Evolutionary conservation across 2,329 filamentous ascomycete genomes (phyloP).

Genomic region (Verruconis gallopava): DNA sequence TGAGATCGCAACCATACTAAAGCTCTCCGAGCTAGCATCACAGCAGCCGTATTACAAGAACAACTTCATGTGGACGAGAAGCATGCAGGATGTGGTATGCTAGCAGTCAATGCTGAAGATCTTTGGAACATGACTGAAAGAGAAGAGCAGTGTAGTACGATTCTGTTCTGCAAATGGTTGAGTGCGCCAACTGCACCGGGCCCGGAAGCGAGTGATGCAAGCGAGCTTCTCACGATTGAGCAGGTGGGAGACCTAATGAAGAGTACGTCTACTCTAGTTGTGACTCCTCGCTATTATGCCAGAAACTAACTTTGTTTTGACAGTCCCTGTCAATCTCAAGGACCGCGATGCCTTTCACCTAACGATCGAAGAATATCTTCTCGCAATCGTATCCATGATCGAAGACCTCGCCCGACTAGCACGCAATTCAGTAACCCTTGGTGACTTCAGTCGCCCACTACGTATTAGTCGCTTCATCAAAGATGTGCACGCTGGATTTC

Average conservation of each 20-base stretch:
- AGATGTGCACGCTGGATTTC: conserved; percentile 89
- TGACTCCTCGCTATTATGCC: background rate
- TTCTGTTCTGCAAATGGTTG: conserved; percentile 60
- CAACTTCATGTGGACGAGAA: conserved; percentile 73
- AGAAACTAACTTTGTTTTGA: conserved; percentile 1
- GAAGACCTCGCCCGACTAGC: conserved; percentile 85
- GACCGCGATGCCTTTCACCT: conserved; percentile 84
- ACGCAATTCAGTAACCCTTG: conserved; percentile 85
- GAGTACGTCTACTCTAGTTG: conserved; percentile 35
- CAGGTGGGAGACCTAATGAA: conserved; percentile 69
- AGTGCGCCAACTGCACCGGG: conserved; percentile 52
- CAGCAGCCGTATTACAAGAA: conserved; percentile 97
- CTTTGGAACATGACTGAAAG: too few relatives aligned
- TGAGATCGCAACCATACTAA: conserved; percentile 56
- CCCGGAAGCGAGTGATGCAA: conserved; percentile 33
- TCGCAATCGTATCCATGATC: conserved; percentile 72
- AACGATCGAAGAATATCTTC: conserved; percentile 93
- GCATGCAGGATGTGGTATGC: conserved; percentile 65
- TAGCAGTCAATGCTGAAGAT: too few relatives aligned
- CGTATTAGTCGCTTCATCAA: conserved; percentile 88
- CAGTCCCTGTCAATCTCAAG: conserved; percentile 85
- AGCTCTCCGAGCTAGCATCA: conserved; percentile 61
- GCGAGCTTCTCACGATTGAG: conserved; percentile 70
- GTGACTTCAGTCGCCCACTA: conserved; percentile 74
- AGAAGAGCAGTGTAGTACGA: conserved; percentile 38